Base-by-base conservation (phyloP, 2,329 filamentous ascomycete species). In the Phialophora macrospora region DNA sequence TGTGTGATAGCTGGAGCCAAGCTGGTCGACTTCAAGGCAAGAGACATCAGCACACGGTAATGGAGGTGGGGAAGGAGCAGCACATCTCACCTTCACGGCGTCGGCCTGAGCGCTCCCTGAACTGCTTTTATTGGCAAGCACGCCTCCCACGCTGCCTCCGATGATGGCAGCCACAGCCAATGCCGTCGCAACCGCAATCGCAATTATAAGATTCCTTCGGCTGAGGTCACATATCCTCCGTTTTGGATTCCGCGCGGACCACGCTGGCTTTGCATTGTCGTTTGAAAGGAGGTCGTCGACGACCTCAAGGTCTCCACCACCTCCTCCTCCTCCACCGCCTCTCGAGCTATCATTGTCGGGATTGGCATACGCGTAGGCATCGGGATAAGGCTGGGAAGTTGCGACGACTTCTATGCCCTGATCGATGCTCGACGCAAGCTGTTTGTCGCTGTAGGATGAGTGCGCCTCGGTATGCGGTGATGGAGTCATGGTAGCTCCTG, bases 361-460 rank as follows among this genome's bases (percentile, higher is more conserved):
- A 34, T 60, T 60, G 30, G 28, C 58, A 28, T 52, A 54, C 24
- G 46, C 30, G 46, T 60, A 60, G 7, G 58, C 58, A 48, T 60
- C 48, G 12, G 58, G 58, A 52, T 52, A 60, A 24, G 58, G 58
- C 32, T 60, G 58, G 20, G 28, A 2, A n/a, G 12, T 22, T 20
- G 44, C 17, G 24, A 60, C 58, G 28, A 54, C 58, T 30, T 60
- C 58, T 60, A 8, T 51, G n/a, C 46, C 58, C n/a, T 60, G 58
- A 20, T 60, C 58, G 46, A 60, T 26, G 32, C 30, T 41, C 9
- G 58, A 52, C n/a, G 26, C 58, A 20, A 52, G 11, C 58, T 60
- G 58, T 26, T 60, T 60, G 48, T 60, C 58, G 46, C 58, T 60
- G 28, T 60, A 60, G 30, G 44, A 51, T 3, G 58, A 60, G 20